Evolutionary conservation across 1,284 basidiomycete species (phyloP), one percentile per base, ranked within the genome.

Genomic region (Cutaneotrichosporon cyanovorans): DNA sequence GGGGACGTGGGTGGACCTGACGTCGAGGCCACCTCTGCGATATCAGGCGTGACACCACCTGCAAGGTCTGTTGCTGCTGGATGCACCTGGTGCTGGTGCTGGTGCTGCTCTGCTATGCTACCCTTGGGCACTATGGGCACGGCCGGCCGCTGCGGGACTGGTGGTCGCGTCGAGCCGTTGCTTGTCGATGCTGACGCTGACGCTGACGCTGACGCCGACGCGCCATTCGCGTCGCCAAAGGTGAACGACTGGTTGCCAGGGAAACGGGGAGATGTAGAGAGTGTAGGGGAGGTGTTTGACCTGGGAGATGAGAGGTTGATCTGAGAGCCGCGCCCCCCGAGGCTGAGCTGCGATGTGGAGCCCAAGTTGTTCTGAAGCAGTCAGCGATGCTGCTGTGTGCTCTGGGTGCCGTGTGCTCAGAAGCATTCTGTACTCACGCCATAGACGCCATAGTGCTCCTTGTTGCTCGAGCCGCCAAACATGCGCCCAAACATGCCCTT

Each of bases 401-500:
- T 28, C 12, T 7, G n/a, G n/a, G n/a, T n/a, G n/a, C n/a, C 30
- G 15, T 31, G 9, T 9, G 30, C 30, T 9, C 9, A 8, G 30
- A 31, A 31, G 9, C 8, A 31, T 31, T n/a, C 36, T 20, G 5
- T 9, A 34, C 45, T 23, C 21, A 45, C 46, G 1, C 44, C 44
- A 12, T 28, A 28, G 12, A 28, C 12, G 12, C 25, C 25, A n/a
- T n/a, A n/a, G 32, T 49, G 40, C 23, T 50, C 37, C 20, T 54
- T 34, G 11, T 51, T 53, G 43, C 19, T 46, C 1, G 50, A 49
- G 8, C 32, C 32, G 5, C 66, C 66, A 53, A 72, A 72, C 63
- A 71, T 66, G 41, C 67, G 57, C 2, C 68, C 69, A 48, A 71
- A 66, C 48, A 72, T 58, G 14, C 68, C 68, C 51, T 66, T 23